phyloP scores from a whole-genome alignment of 768 basidiomycete species.

The Russula sp. region DNA sequence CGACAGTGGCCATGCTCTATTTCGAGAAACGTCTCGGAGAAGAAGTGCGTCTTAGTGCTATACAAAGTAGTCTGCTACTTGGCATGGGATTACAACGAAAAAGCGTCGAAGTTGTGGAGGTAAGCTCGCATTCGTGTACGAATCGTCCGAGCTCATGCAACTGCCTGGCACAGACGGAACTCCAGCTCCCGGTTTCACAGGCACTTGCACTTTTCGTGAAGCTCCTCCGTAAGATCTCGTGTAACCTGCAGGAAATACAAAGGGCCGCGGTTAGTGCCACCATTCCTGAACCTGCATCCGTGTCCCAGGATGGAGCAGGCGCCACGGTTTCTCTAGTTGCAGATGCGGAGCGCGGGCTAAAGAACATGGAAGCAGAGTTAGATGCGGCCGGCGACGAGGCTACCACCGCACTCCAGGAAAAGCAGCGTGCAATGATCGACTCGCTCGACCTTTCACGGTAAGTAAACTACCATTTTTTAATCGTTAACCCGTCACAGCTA shows the following conservation, averaged over 20 bases:
- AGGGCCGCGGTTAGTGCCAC: conserved; percentile 70
- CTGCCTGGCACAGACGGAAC: conserved; percentile 53
- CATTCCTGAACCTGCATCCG: conserved; percentile 43
- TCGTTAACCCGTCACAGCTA: conserved; percentile 6
- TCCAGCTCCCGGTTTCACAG: conserved; percentile 83
- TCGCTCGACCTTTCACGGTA: conserved; percentile 85
- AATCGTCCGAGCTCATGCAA: not conserved
- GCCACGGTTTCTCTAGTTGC: not conserved
- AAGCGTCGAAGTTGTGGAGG: conserved; percentile 85
- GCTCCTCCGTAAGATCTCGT: conserved; percentile 79
- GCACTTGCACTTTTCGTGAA: conserved; percentile 89
- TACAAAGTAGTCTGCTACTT: conserved; percentile 88
- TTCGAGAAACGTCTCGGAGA: conserved; percentile 72
- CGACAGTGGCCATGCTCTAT: conserved; percentile 74
- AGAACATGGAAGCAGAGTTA: conserved; percentile 37
- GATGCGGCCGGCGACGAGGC: conserved; percentile 69
- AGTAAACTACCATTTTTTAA: conserved; percentile 38
- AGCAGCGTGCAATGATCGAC: conserved; percentile 85
- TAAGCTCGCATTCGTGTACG: conserved; percentile 35
- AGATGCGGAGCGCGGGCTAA: conserved; percentile 35
- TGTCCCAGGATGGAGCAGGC: conserved; percentile 13
- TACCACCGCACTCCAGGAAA: conserved; percentile 51
- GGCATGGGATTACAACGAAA: conserved; percentile 90
- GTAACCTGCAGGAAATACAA: conserved; percentile 70
- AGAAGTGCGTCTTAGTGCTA: conserved; percentile 70